Conservation (phyloP, 148 eudicot genomes). For the Bassia scoparia region DNA sequence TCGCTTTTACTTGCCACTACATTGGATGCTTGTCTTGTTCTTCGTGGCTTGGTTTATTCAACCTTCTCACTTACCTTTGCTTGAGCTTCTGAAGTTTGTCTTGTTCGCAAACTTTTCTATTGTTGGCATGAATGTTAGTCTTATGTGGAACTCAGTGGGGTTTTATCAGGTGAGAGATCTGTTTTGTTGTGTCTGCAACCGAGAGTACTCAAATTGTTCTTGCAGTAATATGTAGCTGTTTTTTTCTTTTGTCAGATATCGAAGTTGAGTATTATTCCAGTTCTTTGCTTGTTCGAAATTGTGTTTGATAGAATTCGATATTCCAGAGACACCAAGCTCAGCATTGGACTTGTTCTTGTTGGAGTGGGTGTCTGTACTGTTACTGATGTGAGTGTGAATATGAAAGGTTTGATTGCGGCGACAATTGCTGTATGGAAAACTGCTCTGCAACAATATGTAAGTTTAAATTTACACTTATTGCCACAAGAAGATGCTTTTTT, state of each 20-base stretch:
- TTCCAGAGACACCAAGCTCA: conserved; percentile 87
- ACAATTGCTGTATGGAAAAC: conserved; percentile 87
- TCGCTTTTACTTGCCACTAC: conserved; percentile 56
- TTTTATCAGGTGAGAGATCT: conserved; percentile 72
- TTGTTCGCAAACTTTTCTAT: conserved; percentile 85
- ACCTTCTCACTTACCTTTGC: conserved; percentile 72
- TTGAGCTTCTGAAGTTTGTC: conserved; percentile 80
- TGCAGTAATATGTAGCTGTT: conserved; percentile 3
- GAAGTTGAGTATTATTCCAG: conserved; percentile 90
- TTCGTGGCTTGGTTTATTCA: conserved; percentile 90
- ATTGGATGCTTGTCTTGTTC: conserved; percentile 75
- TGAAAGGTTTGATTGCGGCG: conserved; percentile 83
- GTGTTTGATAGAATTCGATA: conserved; percentile 76
- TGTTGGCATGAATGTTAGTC: conserved; percentile 95
- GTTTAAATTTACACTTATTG: conserved; percentile 11
- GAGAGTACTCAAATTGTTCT: background rate
- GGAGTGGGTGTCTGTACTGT: conserved; percentile 97
- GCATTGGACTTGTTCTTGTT: conserved; percentile 71
- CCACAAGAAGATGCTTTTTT: background rate
- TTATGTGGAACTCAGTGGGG: conserved; percentile 97
- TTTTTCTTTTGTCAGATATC: conserved; percentile 54
- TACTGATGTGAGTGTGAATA: conserved; percentile 88
- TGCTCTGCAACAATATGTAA: conserved; percentile 85
- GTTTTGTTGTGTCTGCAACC: background rate
- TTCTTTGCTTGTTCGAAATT: conserved; percentile 83